Evolutionary conservation across 768 basidiomycete genomes (phyloP).

Genomic region (Xerocomus brunneocitrinus): DNA sequence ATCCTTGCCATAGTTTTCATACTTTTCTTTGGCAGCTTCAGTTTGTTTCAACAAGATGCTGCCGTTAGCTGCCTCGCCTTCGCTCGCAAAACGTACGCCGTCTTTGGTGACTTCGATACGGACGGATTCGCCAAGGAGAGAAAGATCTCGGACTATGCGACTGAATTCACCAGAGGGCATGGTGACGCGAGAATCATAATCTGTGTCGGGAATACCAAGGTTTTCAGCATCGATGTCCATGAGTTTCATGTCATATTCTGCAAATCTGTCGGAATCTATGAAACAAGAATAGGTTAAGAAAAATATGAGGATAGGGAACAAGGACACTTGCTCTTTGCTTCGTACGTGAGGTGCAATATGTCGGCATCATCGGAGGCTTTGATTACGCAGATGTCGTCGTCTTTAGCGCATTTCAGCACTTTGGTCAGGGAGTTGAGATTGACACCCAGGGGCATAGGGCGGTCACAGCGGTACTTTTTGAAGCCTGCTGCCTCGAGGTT

Average conservation of each 20-base stretch:
- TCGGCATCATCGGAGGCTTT: conserved; percentile 92
- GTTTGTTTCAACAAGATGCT: conserved; percentile 78
- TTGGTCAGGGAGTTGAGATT: conserved; percentile 88
- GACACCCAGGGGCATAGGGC: conserved; percentile 87
- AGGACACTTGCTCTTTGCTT: conserved; percentile 64
- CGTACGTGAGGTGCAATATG: conserved; percentile 81
- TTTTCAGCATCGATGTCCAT: conserved; percentile 99
- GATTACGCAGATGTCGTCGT: conserved; percentile 87
- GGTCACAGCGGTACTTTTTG: conserved; percentile 86
- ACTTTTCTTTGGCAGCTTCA: conserved; percentile 44
- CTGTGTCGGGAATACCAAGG: conserved; percentile 93
- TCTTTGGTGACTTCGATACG: conserved; percentile 96
- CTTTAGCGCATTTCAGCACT: conserved; percentile 95
- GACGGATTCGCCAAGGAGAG: conserved; percentile 87
- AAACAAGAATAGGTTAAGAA: not conserved
- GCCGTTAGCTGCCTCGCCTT: conserved; percentile 93
- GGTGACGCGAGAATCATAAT: conserved; percentile 90
- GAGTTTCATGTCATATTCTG: conserved; percentile 98
- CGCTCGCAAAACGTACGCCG: conserved; percentile 86
- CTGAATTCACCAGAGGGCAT: conserved; percentile 85
- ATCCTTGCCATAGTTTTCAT: conserved; percentile 40
- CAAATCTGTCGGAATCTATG: conserved; percentile 85
- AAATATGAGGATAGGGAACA: not conserved
- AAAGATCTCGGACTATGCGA: conserved; percentile 90
- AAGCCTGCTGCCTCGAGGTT: conserved; percentile 77